Percentiles rank a stretch among this genome's conserved stretches.
Evolutionary conservation across 768 basidiomycete genomes (phyloP).

Genomic region (Rhodotorula paludigena): DNA sequence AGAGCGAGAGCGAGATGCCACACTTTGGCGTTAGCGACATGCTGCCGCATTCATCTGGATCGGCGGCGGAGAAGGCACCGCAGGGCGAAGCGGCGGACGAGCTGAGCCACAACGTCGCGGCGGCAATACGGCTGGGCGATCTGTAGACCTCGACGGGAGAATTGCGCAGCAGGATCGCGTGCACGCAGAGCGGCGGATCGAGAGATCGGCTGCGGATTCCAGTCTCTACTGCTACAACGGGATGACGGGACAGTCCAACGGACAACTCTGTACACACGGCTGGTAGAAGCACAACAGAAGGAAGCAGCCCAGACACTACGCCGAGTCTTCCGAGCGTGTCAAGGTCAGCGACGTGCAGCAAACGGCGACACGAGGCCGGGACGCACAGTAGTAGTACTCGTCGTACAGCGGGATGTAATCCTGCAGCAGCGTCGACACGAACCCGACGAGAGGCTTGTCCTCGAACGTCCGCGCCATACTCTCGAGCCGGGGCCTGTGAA

Average conservation of each 20-base stretch:
- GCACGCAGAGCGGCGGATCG: too few species aligned
- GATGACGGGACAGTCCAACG: too few species aligned
- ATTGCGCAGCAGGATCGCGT: too few species aligned
- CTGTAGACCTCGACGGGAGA: background rate
- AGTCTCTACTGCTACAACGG: too few species aligned
- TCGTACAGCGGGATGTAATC: constrained; percentile 40
- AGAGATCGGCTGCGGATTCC: too few species aligned
- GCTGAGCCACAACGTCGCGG: constrained; percentile 9
- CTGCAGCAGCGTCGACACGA: constrained; percentile 31
- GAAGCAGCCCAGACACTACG: background rate
- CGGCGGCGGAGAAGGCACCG: background rate
- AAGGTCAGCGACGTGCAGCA: background rate
- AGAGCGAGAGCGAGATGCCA: constrained; percentile 17
- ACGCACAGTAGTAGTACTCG: constrained; percentile 38
- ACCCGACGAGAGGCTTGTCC: constrained; percentile 36
- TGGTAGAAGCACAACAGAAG: too few species aligned
- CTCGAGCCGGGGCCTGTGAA: constrained; percentile 35
- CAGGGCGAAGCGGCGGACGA: background rate
- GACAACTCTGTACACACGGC: too few species aligned
- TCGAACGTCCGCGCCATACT: constrained; percentile 29
- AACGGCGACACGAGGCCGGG: background rate
- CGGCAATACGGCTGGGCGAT: constrained; percentile 21
- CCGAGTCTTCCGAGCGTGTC: background rate
- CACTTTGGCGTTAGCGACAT: background rate
- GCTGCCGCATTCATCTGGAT: too few species aligned